Evolutionary conservation across 2,329 filamentous ascomycete genomes (phyloP), one percentile per base, ranked within the genome.

Genomic region (Calonectria pauciramosa): DNA sequence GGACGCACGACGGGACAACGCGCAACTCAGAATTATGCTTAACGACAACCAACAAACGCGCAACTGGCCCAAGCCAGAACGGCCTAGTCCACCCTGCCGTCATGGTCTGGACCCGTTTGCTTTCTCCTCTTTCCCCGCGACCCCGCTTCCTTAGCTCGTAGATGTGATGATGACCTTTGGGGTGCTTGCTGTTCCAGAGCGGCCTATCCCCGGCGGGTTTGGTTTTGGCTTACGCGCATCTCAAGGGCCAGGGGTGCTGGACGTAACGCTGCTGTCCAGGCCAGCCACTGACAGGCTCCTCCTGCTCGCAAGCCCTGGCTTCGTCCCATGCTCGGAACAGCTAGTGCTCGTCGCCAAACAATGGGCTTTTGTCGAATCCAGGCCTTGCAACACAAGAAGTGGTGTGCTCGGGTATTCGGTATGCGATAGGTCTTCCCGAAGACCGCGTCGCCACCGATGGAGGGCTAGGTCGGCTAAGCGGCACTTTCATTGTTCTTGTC

Each of bases 401-500:
- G 59, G 49, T 36, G 23, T 34, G 47, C 59, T 70, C 59, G 56
- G 68, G 68, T 63, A 34, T 70, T 70, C 68, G 68, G 68, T 65
- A 65, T 64, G 59, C 49, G 16, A 52, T 51, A 54, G n/a, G 34
- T 47, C 34, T 26, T 63, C 32, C 68, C 59, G 68, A 70, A 70
- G 26, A n/a, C 68, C 68, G 68, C 34, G 26, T 14, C 16, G 26
- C 7, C 47, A 54, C 68, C 68, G 59, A 70, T 54, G 59, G 68
- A 54, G 59, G 68, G 68, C 44, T 47, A 41, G 11, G 32, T 65
- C 68, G 68, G 68, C n/a, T 70, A 54, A 30, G 26, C 68, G 68
- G 68, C 68, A 70, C 32, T 49, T 32, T 11, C 28, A 6, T 23
- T 14, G 23, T 26, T 60, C 56, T 63, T 41, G 56, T 18, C 56